Evolutionary conservation across 257 asterid species (phyloP), one percentile per base, ranked within the genome.

Genomic region (Mentha longifolia): DNA sequence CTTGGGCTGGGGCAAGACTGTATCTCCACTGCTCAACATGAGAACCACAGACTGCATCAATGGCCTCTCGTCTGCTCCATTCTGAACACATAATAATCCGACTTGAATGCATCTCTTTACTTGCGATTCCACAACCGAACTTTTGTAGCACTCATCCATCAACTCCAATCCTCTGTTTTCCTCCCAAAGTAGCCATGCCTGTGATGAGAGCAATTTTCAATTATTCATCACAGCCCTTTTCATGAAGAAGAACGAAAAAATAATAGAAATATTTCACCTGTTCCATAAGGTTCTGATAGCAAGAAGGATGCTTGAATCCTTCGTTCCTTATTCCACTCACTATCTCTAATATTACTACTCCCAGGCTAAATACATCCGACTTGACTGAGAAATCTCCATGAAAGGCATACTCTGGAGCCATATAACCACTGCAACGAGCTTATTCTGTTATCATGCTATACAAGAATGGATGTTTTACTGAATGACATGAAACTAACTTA

Each of bases 381-480:
- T 72, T 72, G 55, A 63, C 58, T 11, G 77, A 72, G 71, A 72
- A 63, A 6, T 72, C 64, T 6, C 77, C 77, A 12, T 63, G n/a
- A 60, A 72, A 52, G 52, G 65, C 77, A 6, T 72, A 72, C 41
- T 72, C 77, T 13, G 77, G 77, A 49, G 77, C 57, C 71, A 72
- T 63, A 57, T 72, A 72, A 1, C 77, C 77, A 10, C 46, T 41
- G 46, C 46, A 41, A 41, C 12, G 46, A 41, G 46, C 12, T 9
- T 41, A 41, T 41, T 41, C 6, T 7, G 46, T 41, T 41, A 41
- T 41, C 46, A 41, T 0, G 46, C 46, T 41, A 41, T 10, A 41
- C 37, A 0, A 41, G 46, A 7, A 41, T 9, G 37, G 37, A 33
- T 33, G 37, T 3, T 6, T 7, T 41, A 41, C 46, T 10, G 7